Base-by-base conservation (phyloP, 768 basidiomycete genomes). In the Phylloporus arenicola region DNA sequence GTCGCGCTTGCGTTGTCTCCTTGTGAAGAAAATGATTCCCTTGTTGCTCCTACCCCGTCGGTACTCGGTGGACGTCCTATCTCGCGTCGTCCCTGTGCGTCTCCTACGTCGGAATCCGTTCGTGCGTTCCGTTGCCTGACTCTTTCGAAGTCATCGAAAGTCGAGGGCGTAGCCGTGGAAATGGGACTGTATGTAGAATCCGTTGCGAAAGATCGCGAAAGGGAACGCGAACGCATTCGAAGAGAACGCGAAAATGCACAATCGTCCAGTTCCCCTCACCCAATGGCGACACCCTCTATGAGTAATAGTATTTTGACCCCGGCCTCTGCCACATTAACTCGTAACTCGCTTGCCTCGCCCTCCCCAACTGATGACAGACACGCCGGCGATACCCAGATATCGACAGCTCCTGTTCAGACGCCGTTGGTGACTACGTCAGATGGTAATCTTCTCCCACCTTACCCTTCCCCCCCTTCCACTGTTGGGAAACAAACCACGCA, bases 151-250 rank as follows among this genome's bases (percentile, higher is more conserved):
- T 69, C 72, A 6, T 75, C 73, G 44, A 77, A 77, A 46, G 66
- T 85, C 11, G 72, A 73, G 17, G 70, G 67, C 6, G 75, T 84
- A 6, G 85, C 84, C 2, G 61, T 70, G 3, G 82, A 86, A 61
- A 77, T 87, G 16, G 79, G 81, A 27, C 72, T 72, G 2, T 91
- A 87, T 57, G 85, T 92, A 6, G 90, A 92, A 49, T 77, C 78
- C 9, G 77, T 90, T 6, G 83, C 82, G 4, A 80, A 79, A 54
- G 90, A 92, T 58, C 74, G 90, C 16, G 90, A 92, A 53, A 74
- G 75, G 50, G 89, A 92, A 64, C 74, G 87, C 6, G 88, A 90
- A 56, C 74, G 86, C 24, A 74, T 88, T 42, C 81, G 81, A 57
- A 72, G 77, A 42, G 86, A 86, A 64, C 71, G 84, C 17, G 84